A percentile compares a stretch with the other conserved stretches of the same genome.
Evolutionary conservation across 257 asterid species (phyloP).

Genomic region (Buddleja alternifolia): DNA sequence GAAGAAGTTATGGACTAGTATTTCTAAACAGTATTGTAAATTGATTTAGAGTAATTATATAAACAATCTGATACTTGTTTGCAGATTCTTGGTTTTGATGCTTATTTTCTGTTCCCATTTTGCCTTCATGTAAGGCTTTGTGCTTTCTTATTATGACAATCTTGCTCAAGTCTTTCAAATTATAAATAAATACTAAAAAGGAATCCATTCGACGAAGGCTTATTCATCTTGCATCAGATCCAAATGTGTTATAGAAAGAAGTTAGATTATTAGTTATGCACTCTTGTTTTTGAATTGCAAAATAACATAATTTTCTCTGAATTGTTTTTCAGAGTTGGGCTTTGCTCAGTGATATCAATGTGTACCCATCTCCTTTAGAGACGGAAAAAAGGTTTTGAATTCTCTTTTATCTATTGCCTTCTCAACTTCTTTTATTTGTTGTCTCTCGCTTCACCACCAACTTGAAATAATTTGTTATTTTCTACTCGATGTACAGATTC

Average conservation of each 20-base stretch:
- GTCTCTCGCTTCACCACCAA: neutral
- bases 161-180: neutral
- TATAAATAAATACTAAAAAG: neutral
- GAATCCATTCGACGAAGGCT: slow-evolving; percentile 3
- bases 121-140: neutral
- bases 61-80: no score
- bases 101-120: neutral
- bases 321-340: slow-evolving; percentile 29
- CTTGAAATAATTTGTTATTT: neutral
- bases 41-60: no score
- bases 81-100: no score
- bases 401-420: neutral
- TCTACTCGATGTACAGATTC: slow-evolving; percentile 28
- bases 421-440: neutral
- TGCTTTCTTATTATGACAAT: neutral
- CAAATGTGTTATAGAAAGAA: neutral
- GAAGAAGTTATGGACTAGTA: no score
- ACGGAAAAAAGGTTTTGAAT: slow-evolving; percentile 20
- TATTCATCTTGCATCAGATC: neutral
- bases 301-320: neutral
- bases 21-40: neutral
- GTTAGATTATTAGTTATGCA: no score
- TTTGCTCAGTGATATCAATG: slow-evolving; percentile 12
- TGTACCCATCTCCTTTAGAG: slow-evolving; percentile 31
- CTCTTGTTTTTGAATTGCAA: no score